Conservation (phyloP, 2,329 filamentous ascomycete genomes). For the Colletotrichum eremochloae region DNA sequence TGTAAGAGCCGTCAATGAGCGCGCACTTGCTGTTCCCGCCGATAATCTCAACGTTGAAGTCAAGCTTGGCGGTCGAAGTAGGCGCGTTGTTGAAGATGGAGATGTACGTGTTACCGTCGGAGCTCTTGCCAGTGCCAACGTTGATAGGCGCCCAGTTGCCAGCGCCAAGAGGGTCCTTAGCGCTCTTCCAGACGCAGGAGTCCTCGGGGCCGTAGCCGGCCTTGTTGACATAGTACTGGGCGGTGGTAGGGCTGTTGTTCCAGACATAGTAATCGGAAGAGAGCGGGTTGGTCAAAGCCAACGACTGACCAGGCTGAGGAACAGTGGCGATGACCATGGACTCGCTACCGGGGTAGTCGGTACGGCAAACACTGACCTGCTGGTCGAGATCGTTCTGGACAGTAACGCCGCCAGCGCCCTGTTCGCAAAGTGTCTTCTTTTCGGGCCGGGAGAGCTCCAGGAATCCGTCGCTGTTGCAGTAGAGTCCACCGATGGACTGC, state of each 20-base stretch:
- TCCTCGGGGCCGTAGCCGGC: constrained; percentile 74
- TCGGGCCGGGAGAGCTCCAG: constrained; percentile 80
- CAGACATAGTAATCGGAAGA: constrained; percentile 82
- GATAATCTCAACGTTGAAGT: constrained; percentile 83
- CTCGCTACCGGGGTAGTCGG: constrained; percentile 95
- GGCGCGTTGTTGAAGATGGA: constrained; percentile 89
- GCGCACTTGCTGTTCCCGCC: constrained; percentile 76
- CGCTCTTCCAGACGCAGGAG: constrained; percentile 81
- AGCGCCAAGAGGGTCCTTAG: constrained; percentile 62
- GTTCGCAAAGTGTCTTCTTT: constrained; percentile 80
- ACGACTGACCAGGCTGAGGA: constrained; percentile 68
- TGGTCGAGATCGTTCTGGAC: constrained; percentile 80
- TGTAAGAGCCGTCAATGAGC: constrained; percentile 74
- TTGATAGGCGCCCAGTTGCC: constrained; percentile 93
- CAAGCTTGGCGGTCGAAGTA: constrained; percentile 76
- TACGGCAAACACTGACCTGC: constrained; percentile 85
- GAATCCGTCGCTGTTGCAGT: constrained; percentile 80
- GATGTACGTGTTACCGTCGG: constrained; percentile 77
- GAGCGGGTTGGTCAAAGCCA: constrained; percentile 81
- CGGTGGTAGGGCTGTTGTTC: constrained; percentile 81
- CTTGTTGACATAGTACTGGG: constrained; percentile 98
- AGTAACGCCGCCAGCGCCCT: constrained; percentile 77
- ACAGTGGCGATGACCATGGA: constrained; percentile 84
- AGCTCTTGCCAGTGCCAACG: constrained; percentile 81
- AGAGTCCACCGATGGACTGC: constrained; percentile 89